phyloP scores from a whole-genome alignment of 768 basidiomycete genomes.

The Daedaleopsis nitida region DNA sequence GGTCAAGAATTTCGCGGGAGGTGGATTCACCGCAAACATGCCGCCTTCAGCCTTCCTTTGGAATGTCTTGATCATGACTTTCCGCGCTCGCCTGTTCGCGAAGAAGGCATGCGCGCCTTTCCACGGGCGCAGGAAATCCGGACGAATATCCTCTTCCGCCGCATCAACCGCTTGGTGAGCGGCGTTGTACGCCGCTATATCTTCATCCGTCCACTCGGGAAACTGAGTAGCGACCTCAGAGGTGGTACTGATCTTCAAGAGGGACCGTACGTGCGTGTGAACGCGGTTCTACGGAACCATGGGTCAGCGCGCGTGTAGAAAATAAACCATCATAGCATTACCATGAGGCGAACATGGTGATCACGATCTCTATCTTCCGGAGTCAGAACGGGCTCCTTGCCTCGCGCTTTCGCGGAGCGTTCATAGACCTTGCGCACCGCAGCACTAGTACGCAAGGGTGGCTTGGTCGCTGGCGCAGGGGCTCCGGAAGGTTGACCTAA shows the following conservation, averaged over 20 bases:
- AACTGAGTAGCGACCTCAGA: neutral
- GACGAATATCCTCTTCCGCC: neutral
- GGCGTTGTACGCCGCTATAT: neutral
- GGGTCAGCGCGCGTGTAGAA: neutral
- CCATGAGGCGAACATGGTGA: neutral
- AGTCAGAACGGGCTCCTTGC: neutral
- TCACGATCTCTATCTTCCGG: neutral
- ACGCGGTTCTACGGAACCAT: neutral
- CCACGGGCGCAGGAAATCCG: neutral
- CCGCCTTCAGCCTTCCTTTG: neutral
- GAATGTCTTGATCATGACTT: neutral
- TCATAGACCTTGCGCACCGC: neutral
- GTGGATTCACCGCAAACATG: neutral
- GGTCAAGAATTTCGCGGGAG: neutral
- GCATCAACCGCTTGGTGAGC: neutral
- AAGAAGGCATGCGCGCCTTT: neutral
- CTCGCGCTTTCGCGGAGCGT: neutral
- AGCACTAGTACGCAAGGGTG: neutral
- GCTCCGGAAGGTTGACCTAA: neutral
- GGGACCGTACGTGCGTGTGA: neutral
- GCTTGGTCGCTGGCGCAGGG: neutral
- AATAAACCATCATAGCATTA: neutral
- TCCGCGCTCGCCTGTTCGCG: neutral
- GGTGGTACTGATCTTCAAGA: neutral
- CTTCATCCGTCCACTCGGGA: neutral